Evolutionary conservation across 2,329 filamentous ascomycete species (phyloP).

Genomic region (Trichophyton schoenleinii): DNA sequence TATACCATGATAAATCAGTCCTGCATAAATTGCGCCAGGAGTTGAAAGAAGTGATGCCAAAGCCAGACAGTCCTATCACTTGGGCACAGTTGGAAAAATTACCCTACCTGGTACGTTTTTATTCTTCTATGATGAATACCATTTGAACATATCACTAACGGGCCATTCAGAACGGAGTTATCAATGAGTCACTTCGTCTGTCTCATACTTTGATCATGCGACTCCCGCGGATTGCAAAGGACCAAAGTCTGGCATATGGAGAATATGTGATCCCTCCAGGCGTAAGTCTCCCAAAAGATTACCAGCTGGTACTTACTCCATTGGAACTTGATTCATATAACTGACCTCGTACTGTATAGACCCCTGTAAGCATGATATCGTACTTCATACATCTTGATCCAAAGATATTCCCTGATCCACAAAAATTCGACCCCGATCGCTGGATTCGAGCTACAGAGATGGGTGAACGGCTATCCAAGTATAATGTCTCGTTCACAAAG

Average conservation of each 20-base stretch:
- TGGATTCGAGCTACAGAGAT: conserved; percentile 15
- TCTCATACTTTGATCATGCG: conserved; percentile 7
- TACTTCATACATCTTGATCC: conserved; percentile 16
- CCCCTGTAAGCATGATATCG: conserved; percentile 16
- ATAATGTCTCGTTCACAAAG: conserved; percentile 18
- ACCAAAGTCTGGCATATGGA: conserved; percentile 2
- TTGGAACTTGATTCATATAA: background rate
- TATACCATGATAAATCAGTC: background rate
- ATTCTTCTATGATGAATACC: background rate
- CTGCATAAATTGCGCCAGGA: background rate
- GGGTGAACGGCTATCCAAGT: conserved; percentile 14
- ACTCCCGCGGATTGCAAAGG: conserved; percentile 5
- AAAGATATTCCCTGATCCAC: conserved; percentile 16
- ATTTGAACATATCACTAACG: background rate
- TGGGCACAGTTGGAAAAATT: conserved; percentile 2
- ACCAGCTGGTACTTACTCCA: background rate
- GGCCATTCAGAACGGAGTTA: conserved; percentile 7
- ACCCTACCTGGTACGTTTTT: background rate
- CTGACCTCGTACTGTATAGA: conserved; percentile 8
- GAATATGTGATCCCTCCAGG: conserved; percentile 1
- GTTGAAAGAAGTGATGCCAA: background rate
- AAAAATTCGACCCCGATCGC: conserved; percentile 16
- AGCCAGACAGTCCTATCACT: background rate
- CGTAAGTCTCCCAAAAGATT: background rate
- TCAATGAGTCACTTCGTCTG: conserved; percentile 8